Base-by-base conservation (phyloP, 352 stramenopile species). In the Globisporangium paroecandrum region DNA sequence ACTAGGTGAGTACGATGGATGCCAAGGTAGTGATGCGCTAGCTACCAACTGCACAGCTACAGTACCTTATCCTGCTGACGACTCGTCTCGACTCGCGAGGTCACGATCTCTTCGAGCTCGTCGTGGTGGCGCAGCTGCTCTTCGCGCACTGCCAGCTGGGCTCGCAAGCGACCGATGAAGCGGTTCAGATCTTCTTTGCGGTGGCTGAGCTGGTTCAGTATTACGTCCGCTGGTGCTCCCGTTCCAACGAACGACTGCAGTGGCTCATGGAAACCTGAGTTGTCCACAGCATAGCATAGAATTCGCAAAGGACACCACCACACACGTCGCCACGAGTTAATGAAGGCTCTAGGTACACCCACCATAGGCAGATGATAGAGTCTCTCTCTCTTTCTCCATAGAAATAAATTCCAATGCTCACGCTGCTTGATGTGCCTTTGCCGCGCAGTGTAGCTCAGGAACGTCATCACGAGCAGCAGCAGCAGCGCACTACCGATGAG, bases 51-150 rank as follows among this genome's bases (percentile, higher is more conserved):
- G 5, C 5, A 58, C 15, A 38, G 13, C 2, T 25, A 13, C 4
- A 15, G 20, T 46, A 90, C 82, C 69, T 82, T 59, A 15, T 89
- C 77, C 27, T 90, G 71, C 24, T 67, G 71, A 6, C 69, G 73
- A 72, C 69, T 81, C 3, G 73, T 92, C 65, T 85, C 74, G 18
- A 80, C 71, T 20, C 81, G 76, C 8, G 76, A 76, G 0, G 84
- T 92, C 29, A 92, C 77, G 27, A 90, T 77, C 34, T 81, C 71
- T 65, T 93, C 81, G 6, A 93, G 83, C 60, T 89, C 73, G 29
- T 90, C 79, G 59, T 92, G 84, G 7, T 77, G 74, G 6, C 75
- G 77, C 25, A 93, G 60, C 53, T 92, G 84, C 66, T 87, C 67
- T 58, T 93, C 74, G 18, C 82, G 77, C 25, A 64, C 69, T 0